Evolutionary conservation across 2,329 filamentous ascomycete genomes (phyloP), one percentile per base, ranked within the genome.

Genomic region (Bisporella sp.): DNA sequence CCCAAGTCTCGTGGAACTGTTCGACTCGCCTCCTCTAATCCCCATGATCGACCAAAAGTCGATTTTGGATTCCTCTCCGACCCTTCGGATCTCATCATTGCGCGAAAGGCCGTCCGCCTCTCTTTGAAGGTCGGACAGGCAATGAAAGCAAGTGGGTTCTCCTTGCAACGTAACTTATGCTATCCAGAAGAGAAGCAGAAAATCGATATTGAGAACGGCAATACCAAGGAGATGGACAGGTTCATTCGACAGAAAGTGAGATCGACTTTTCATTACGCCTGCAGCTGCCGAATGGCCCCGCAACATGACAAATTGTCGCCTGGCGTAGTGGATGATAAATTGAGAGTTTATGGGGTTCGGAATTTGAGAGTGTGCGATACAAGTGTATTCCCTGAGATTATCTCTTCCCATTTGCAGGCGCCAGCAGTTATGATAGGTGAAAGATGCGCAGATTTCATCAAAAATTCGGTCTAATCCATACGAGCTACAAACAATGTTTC

Each of bases 21-120:
- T 1, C 48, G 48, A 5, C 44, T 54, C 5, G 28, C 31, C 2
- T 53, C 50, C 5, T 28, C 48, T 11, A 42, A 53, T 28, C 45
- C 44, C 2, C 29, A 49, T 21, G 42, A 46, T 2, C 12, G 30
- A 6, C 53, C 48, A 5, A 44, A 47, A n/a, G 48, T 55, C 11
- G 51, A 53, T 41, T 44, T 51, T 28, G 48, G 46, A 6, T 32
- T 51, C n/a, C 21, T 54, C 5, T 54, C 54, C 6, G 32, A 51
- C 29, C 46, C 51, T 5, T 4, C 1, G n/a, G 46, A 55, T 13
- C 44, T 31, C 4, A 37, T 37, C 9, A 32, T 42, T 7, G 46
- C 47, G 1, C 42, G 48, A 12, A 37, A 31, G 28, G 51, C 51
- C 9, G 42, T 55, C 4, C 46, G 47, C 4, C 43, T 55, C 6